phyloP scores from a whole-genome alignment of 495 filamentous ascomycete genomes.

The Hyaloscypha bicolor region DNA sequence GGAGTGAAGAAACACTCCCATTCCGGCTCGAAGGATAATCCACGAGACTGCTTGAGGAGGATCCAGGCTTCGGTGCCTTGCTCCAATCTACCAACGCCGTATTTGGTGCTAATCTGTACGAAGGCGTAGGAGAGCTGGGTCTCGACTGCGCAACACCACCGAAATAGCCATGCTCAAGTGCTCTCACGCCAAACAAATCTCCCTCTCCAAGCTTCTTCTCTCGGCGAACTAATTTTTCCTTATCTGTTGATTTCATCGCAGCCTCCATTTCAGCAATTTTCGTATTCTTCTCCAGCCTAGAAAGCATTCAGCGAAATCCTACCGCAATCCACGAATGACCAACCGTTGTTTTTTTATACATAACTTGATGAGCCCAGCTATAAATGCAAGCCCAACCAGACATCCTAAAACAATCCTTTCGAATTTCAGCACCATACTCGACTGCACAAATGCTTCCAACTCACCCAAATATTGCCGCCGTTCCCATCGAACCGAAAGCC shows the following conservation, averaged over 20 bases:
- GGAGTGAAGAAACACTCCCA: constrained; percentile 3
- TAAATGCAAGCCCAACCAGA: constrained; percentile 34
- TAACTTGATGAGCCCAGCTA: constrained; percentile 36
- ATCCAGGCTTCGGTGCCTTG: constrained; percentile 2
- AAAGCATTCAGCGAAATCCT: constrained; percentile 20
- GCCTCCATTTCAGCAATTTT: constrained; percentile 21
- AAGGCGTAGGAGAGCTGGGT: constrained; percentile 37
- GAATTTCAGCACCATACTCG: neutral
- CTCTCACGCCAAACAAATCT: constrained; percentile 48
- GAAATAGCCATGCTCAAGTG: constrained; percentile 46
- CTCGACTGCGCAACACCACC: constrained; percentile 49
- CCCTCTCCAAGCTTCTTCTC: constrained; percentile 43
- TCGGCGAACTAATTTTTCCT: constrained; percentile 35
- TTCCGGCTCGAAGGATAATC: constrained; percentile 2
- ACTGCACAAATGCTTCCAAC: neutral
- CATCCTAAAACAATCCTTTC: constrained; percentile 30
- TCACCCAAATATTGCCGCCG: constrained; percentile 24
- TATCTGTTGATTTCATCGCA: constrained; percentile 35
- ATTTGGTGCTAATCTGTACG: constrained; percentile 13
- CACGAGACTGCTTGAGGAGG: constrained; percentile 19
- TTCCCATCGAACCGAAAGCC: constrained; percentile 10
- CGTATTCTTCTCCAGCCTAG: constrained; percentile 29
- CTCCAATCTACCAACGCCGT: constrained; percentile 19
- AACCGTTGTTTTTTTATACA: constrained; percentile 38
- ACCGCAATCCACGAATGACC: constrained; percentile 22